These are phyloP conservation scores for Oenanthe sinensis DNA, from an alignment of 129 eudicot species.

Conservation along the genomic window DNA sequence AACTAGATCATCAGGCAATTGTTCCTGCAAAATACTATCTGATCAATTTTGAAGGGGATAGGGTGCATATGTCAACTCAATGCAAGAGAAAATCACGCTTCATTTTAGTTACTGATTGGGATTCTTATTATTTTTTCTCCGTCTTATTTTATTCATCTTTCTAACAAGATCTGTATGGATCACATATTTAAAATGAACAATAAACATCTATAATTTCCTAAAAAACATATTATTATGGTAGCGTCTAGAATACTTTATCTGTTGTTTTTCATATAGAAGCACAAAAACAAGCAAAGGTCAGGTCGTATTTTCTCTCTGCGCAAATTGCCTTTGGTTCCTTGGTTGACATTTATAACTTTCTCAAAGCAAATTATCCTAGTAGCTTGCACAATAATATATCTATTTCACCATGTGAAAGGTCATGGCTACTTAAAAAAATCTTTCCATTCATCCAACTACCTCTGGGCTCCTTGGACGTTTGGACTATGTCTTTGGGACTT, in stretches of 20 bases:
- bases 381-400: too few relatives aligned
- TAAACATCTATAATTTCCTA: neutral
- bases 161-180: neutral
- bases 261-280: neutral
- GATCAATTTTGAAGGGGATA: neutral
- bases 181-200: neutral
- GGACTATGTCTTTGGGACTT: neutral
- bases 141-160: neutral
- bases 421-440: neutral
- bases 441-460: neutral
- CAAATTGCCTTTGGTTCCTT: too few relatives aligned
- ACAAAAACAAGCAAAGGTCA: too few relatives aligned
- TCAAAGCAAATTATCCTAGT: too few relatives aligned
- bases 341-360: too few relatives aligned
- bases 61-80: too few relatives aligned
- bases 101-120: too few relatives aligned
- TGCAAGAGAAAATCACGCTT: too few relatives aligned
- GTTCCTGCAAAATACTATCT: constrained; percentile 55
- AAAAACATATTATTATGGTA: neutral
- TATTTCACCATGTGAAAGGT: neutral
- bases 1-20: constrained; percentile 68
- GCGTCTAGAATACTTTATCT: neutral
- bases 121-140: too few relatives aligned
- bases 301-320: too few relatives aligned
- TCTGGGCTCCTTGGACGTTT: neutral